Conservation (phyloP, 1,139 yeast genomes). For the Candida tropicalis region DNA sequence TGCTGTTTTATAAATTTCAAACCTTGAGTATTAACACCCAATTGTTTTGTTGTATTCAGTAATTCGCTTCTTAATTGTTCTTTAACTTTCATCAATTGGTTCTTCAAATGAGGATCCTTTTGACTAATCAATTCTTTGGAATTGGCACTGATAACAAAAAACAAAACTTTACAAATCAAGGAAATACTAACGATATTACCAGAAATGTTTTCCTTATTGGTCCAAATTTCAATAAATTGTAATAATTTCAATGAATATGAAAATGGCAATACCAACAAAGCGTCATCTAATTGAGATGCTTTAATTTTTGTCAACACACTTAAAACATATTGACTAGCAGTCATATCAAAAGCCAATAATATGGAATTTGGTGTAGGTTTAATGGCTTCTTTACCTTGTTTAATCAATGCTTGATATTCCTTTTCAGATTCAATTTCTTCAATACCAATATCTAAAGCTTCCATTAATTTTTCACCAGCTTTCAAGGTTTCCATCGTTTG, state of each 20-base stretch:
- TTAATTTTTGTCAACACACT: slow-evolving; percentile 68
- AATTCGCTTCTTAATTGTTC: slow-evolving; percentile 58
- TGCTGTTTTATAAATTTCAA: slow-evolving; percentile 70
- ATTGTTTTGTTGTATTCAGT: slow-evolving; percentile 51
- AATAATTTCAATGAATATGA: slow-evolving; percentile 76
- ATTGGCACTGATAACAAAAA: slow-evolving; percentile 71
- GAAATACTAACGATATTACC: slow-evolving; percentile 54
- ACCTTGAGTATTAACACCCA: slow-evolving; percentile 91
- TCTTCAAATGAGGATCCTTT: slow-evolving; percentile 61
- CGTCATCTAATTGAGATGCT: slow-evolving; percentile 89
- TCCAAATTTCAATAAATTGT: slow-evolving; percentile 76
- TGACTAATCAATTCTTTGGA: slow-evolving; percentile 74
- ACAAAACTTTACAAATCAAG: slow-evolving; percentile 71
- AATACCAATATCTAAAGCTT: slow-evolving; percentile 83
- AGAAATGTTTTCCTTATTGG: slow-evolving; percentile 48
- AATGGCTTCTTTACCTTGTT: slow-evolving; percentile 45
- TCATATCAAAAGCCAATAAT: slow-evolving; percentile 65
- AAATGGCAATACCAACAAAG: slow-evolving; percentile 86
- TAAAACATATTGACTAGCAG: slow-evolving; percentile 80
- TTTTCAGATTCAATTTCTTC: slow-evolving; percentile 67
- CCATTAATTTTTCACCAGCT: slow-evolving; percentile 93
- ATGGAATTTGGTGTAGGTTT: slow-evolving; percentile 72
- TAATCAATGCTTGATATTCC: slow-evolving; percentile 44
- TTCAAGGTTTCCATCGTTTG: slow-evolving; percentile 91
- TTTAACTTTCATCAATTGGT: slow-evolving; percentile 61